These are phyloP conservation scores for Marasmius fiardii DNA, from an alignment of 1,284 basidiomycete species.

Conservation along the genomic window DNA sequence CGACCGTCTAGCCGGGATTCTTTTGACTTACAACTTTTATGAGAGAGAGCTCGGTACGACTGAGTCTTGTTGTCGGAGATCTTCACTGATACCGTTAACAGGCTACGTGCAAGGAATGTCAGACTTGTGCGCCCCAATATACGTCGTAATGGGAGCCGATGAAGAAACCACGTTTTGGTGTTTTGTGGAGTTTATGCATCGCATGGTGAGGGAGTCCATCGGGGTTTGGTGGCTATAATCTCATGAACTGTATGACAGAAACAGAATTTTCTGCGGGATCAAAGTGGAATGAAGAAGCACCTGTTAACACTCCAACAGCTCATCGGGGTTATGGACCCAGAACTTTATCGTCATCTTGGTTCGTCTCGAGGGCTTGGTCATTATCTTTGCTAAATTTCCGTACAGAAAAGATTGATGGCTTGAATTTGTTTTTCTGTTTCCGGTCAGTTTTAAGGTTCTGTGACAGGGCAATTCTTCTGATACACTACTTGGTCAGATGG, in stretches of 20 bases:
- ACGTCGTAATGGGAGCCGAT: constrained; percentile 87
- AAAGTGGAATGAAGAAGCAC: constrained; percentile 97
- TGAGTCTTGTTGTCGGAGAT: constrained; percentile 19
- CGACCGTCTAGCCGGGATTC: constrained; percentile 71
- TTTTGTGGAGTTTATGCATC: constrained; percentile 92
- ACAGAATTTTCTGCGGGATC: constrained; percentile 93
- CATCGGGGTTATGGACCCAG: constrained; percentile 91
- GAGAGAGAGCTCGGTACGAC: constrained; percentile 81
- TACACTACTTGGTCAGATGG: constrained; percentile 49
- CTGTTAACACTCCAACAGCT: constrained; percentile 87
- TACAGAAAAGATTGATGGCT: constrained; percentile 81
- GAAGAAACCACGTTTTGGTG: constrained; percentile 95
- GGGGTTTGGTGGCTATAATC: background rate
- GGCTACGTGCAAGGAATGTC: constrained; percentile 98
- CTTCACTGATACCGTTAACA: constrained; percentile 21
- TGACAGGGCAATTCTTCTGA: constrained; percentile 4
- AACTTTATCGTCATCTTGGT: constrained; percentile 87
- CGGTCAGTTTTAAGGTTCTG: constrained; percentile 46
- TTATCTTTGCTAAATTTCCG: constrained; percentile 3
- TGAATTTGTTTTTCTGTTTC: constrained; percentile 99
- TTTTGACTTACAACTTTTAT: constrained; percentile 93
- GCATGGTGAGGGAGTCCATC: constrained; percentile 65
- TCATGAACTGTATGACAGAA: constrained; percentile 50
- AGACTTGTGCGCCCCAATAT: constrained; percentile 91
- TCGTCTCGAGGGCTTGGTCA: constrained; percentile 12